A percentile compares a stretch with the other conserved stretches of the same genome.
Conservation (phyloP, 2,329 filamentous ascomycete genomes). For the Diplocarpon rosae region DNA sequence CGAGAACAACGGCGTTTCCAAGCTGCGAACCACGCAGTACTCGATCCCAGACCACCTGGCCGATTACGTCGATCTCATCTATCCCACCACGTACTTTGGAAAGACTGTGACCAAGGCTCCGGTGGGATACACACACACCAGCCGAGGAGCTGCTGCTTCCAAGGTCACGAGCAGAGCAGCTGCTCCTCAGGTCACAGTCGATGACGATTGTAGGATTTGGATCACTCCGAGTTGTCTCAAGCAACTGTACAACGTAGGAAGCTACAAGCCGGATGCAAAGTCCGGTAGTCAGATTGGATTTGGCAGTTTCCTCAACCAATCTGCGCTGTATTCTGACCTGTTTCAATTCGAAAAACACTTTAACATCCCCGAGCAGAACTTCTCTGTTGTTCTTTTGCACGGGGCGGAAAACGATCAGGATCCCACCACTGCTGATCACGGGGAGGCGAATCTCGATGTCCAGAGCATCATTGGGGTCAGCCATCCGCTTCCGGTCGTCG, state of each 20-base stretch:
- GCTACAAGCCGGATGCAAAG: slow-evolving; percentile 27
- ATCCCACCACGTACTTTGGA: slow-evolving; percentile 23
- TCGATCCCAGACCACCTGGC: slow-evolving; percentile 19
- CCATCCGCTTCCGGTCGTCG: slow-evolving; percentile 40
- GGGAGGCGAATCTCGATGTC: slow-evolving; percentile 46
- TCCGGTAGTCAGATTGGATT: slow-evolving; percentile 54
- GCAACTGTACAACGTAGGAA: slow-evolving; percentile 30
- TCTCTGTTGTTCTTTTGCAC: slow-evolving; percentile 22
- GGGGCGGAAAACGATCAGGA: slow-evolving; percentile 31
- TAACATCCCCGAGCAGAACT: slow-evolving; percentile 13
- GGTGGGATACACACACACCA: no score
- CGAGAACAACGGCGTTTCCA: slow-evolving; percentile 35
- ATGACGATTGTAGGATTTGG: slow-evolving; percentile 20
- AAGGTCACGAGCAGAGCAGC: not conserved
- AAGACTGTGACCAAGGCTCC: slow-evolving; percentile 9
- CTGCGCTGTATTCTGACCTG: slow-evolving; percentile 16
- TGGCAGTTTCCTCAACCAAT: slow-evolving; percentile 31
- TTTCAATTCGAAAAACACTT: slow-evolving; percentile 16
- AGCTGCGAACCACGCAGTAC: slow-evolving; percentile 20
- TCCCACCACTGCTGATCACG: slow-evolving; percentile 29
- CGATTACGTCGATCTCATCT: slow-evolving; percentile 20
- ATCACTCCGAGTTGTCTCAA: slow-evolving; percentile 28
- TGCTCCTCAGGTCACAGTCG: slow-evolving; percentile 7
- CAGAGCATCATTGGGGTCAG: slow-evolving; percentile 29
- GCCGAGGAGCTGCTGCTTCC: not conserved